These are phyloP conservation scores for Rhizopogon roseolus DNA, from an alignment of 768 basidiomycete species.

Conservation along the genomic window DNA sequence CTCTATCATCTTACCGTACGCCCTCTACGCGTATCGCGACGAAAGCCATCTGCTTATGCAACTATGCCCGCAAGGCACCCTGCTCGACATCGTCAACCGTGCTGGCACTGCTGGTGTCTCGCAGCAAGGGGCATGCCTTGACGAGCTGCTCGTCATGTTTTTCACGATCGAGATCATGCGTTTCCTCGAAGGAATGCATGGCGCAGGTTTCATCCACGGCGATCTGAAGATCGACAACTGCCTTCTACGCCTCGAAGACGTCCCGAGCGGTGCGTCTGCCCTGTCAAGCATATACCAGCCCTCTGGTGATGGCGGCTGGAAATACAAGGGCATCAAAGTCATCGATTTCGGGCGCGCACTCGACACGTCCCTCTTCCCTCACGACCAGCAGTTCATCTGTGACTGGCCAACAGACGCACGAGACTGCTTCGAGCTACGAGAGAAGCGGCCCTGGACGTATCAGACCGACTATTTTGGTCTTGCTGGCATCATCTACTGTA, in stretches of 20 bases:
- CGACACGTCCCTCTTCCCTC: conserved; percentile 78
- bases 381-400: conserved; percentile 72
- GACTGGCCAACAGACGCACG: conserved; percentile 88
- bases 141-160: conserved; percentile 93
- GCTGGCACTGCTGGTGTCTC: conserved; percentile 71
- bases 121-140: conserved; percentile 76
- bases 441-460: conserved; percentile 84
- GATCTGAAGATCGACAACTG: conserved; percentile 99
- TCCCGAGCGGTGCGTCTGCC: conserved; percentile 60
- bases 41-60: conserved; percentile 90
- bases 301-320: conserved; percentile 80
- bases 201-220: conserved; percentile 86
- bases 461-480: conserved; percentile 98
- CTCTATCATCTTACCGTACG: conserved; percentile 74
- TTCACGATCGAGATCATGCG: conserved; percentile 89
- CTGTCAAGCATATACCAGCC: conserved; percentile 80
- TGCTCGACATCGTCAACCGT: conserved; percentile 88
- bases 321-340: conserved; percentile 79
- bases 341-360: conserved; percentile 98
- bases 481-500: conserved; percentile 89
- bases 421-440: conserved; percentile 89
- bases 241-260: conserved; percentile 84
- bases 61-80: conserved; percentile 84
- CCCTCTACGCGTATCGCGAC: conserved; percentile 79
- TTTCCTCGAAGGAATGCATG: conserved; percentile 77